Conservation (phyloP, 805 yeast genomes). For the Cyberlindnera veronae region DNA sequence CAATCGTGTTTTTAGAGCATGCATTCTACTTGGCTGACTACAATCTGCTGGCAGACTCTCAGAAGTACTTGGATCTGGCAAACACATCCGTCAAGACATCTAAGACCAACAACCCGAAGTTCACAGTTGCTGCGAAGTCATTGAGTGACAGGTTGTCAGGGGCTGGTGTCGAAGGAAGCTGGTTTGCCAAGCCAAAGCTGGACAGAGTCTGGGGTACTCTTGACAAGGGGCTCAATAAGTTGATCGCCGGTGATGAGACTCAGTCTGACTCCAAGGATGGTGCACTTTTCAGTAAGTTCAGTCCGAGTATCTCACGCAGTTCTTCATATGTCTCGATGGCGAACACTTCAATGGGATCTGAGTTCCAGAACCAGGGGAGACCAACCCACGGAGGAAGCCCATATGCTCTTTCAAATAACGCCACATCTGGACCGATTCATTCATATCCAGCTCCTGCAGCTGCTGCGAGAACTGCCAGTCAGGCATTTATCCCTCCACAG, state of each 20-base stretch:
- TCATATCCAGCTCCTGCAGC: constrained; percentile 3
- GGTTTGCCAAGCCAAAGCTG: constrained; percentile 77
- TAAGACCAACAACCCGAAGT: constrained; percentile 34
- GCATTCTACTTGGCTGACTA: constrained; percentile 68
- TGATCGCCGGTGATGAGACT: constrained; percentile 81
- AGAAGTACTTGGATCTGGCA: constrained; percentile 57
- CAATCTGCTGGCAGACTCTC: constrained; percentile 56
- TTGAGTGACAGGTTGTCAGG: constrained; percentile 47
- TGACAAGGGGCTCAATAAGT: constrained; percentile 73
- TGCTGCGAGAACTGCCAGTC: not conserved
- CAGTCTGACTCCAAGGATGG: constrained; percentile 33
- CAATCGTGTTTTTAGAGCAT: constrained; percentile 60
- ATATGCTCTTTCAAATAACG: constrained; percentile 6
- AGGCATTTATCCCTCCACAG: constrained; percentile 7
- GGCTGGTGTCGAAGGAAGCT: constrained; percentile 47
- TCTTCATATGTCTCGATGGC: constrained; percentile 28
- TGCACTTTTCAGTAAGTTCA: constrained; percentile 68
- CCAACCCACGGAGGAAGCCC: constrained; percentile 6
- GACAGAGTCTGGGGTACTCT: constrained; percentile 88
- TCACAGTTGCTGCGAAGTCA: constrained; percentile 33
- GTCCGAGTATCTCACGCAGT: constrained; percentile 64
- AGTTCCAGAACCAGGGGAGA: constrained; percentile 5
- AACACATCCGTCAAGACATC: constrained; percentile 37
- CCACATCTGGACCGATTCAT: not conserved
- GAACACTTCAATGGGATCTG: constrained; percentile 7